Base-by-base conservation (phyloP, 345 rosid genomes). In the Salix purpurea region DNA sequence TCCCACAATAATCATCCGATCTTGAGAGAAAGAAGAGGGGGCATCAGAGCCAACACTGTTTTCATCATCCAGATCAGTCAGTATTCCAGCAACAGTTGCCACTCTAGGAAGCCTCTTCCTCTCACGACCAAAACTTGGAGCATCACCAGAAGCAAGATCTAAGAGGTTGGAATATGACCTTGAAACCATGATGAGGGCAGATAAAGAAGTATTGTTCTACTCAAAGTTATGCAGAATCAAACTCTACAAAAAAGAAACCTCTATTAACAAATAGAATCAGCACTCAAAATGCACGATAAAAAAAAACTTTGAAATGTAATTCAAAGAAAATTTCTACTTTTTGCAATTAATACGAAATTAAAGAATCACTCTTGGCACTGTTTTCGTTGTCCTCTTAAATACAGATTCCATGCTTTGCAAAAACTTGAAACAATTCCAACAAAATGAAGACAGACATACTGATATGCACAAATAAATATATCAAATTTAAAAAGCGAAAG, bases 111-210 rank as follows among this genome's bases (percentile, higher is more conserved):
- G 83, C 78, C 94, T 88, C 90, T 79, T 93, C 85, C 79, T 89
- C 72, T 93, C 97, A 7, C 87, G 85, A 62, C 87, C 82, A 66
- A 90, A 89, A 62, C 83, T 77, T 24, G 85, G 90, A 71, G 84
- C 85, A 64, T 85, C 84, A 8, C 97, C 94, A 11, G 94, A 91
- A 78, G 92, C 87, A 84, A 95, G 97, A 76, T 93, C 99, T 75
- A 93, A 84, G 78, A 95, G 97, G 82, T 95, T 95, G 32, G 97
- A 95, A 74, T 91, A 93, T 46, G 99, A 95, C 86, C 94, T 91
- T 40, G 99, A 95, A 73, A 79, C 91, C 99, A 95, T 94, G 19
- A 54, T 26, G 48, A 67, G 78, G 72, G 40, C 52, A 23, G 67
- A 44, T 15, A 19, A 16, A 52, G 34, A 72, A 73, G 62, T 78